Conservation (phyloP, 768 basidiomycete species). For the Suillus luteus region DNA sequence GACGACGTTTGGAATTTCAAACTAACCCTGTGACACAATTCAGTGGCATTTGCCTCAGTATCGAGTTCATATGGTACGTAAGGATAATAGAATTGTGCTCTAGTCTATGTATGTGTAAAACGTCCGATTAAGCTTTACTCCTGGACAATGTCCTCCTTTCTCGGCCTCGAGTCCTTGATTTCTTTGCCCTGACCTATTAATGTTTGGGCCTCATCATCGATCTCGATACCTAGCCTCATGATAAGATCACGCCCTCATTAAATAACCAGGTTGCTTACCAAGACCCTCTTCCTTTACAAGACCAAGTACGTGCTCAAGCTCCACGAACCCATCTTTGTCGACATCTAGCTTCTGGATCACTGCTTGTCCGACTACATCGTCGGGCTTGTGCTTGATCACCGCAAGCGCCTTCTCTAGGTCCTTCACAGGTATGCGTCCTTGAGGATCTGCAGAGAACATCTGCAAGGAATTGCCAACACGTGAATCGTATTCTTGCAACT, state of each 20-base stretch:
- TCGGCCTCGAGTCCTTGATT: conserved; percentile 76
- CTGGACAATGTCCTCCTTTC: conserved; percentile 95
- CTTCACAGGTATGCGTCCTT: conserved; percentile 85
- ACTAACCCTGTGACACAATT: neutral
- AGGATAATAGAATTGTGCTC: conserved; percentile 13
- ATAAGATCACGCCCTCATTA: conserved; percentile 7
- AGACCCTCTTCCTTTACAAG: conserved; percentile 87
- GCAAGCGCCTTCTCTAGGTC: conserved; percentile 90
- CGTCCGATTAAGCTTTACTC: conserved; percentile 42
- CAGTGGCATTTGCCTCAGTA: neutral
- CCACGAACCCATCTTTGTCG: conserved; percentile 94
- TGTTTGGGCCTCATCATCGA: conserved; percentile 83
- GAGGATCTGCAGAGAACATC: conserved; percentile 81
- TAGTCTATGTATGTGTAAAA: conserved; percentile 16
- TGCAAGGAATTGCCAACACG: conserved; percentile 84
- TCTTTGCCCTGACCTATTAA: conserved; percentile 84
- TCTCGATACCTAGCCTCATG: conserved; percentile 60
- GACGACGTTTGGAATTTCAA: neutral
- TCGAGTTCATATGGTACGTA: neutral
- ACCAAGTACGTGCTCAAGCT: conserved; percentile 91
- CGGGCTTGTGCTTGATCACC: conserved; percentile 92
- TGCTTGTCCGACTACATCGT: conserved; percentile 83
- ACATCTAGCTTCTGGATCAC: conserved; percentile 94
- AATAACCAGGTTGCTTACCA: conserved; percentile 44
- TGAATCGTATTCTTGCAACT: conserved; percentile 89